These are phyloP conservation scores for Phoma herbarum DNA, from an alignment of 2,329 filamentous ascomycete species.

Conservation along the genomic window DNA sequence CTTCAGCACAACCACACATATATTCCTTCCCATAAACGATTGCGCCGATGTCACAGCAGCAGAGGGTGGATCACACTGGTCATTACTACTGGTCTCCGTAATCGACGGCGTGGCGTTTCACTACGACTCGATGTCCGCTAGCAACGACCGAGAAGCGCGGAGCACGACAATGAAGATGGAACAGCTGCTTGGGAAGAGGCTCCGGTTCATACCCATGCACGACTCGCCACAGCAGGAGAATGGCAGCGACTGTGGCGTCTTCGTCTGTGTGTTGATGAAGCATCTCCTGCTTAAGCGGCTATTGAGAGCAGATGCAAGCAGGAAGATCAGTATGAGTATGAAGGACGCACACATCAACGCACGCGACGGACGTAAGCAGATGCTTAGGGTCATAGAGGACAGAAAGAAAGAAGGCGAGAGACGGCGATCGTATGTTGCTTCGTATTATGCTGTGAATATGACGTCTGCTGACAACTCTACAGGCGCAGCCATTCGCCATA, in stretches of 20 bases:
- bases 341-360: constrained; percentile 85
- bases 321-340: constrained; percentile 96
- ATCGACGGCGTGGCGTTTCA: constrained; percentile 94
- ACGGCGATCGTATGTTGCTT: constrained; percentile 73
- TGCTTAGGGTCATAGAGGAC: constrained; percentile 86
- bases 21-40: constrained; percentile 97
- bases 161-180: constrained; percentile 74
- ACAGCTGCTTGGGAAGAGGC: constrained; percentile 69
- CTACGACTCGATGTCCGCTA: constrained; percentile 85
- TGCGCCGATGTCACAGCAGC: constrained; percentile 78
- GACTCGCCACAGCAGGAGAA: constrained; percentile 94
- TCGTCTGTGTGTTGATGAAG: constrained; percentile 94
- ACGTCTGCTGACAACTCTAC: constrained; percentile 4
- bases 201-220: constrained; percentile 81
- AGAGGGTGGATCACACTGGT: constrained; percentile 97
- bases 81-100: constrained; percentile 84
- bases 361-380: constrained; percentile 82
- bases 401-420: constrained; percentile 88
- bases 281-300: constrained; percentile 88
- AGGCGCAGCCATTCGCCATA: constrained; percentile 50
- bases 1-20: constrained; percentile 82
- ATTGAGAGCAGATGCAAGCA: constrained; percentile 77
- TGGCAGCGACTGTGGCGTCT: constrained; percentile 91
- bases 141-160: constrained; percentile 78
- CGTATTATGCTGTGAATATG: neutral